phyloP scores from a whole-genome alignment of 495 filamentous ascomycete species.

The Neurospora intermedia region DNA sequence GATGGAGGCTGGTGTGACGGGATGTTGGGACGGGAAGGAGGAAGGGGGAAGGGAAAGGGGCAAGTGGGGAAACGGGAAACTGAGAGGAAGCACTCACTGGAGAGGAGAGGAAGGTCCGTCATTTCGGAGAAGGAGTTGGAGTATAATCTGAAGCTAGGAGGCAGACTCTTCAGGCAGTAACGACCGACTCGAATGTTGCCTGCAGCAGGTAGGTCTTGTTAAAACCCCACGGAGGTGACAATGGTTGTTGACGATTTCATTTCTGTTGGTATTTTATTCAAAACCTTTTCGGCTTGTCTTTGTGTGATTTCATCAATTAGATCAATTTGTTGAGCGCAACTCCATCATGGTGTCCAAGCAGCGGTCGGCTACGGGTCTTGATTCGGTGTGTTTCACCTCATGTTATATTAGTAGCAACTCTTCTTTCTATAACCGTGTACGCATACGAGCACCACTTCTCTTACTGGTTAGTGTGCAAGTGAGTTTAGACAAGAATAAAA shows the following conservation, averaged over 20 bases:
- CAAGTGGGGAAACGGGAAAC: background rate
- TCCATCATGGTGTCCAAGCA: background rate
- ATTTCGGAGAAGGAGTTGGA: background rate
- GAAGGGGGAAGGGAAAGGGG: background rate
- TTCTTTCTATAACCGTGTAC: background rate
- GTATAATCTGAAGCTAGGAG: background rate
- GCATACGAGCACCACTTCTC: background rate
- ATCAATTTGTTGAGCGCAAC: background rate
- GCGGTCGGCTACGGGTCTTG: background rate
- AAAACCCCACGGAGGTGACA: background rate
- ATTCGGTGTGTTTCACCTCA: background rate
- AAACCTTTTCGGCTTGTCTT: background rate
- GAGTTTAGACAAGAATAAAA: background rate
- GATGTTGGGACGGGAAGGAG: background rate
- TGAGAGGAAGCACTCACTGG: no score
- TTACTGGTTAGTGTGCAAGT: background rate
- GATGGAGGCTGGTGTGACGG: background rate
- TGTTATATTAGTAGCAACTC: background rate
- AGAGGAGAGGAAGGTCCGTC: no score
- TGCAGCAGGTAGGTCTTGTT: background rate
- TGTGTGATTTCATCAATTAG: background rate
- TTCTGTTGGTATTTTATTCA: background rate
- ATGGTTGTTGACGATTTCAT: background rate
- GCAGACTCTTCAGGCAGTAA: background rate
- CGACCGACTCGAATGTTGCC: background rate